phyloP scores from a whole-genome alignment of 345 rosid genomes.

The Sonneratia alba region DNA sequence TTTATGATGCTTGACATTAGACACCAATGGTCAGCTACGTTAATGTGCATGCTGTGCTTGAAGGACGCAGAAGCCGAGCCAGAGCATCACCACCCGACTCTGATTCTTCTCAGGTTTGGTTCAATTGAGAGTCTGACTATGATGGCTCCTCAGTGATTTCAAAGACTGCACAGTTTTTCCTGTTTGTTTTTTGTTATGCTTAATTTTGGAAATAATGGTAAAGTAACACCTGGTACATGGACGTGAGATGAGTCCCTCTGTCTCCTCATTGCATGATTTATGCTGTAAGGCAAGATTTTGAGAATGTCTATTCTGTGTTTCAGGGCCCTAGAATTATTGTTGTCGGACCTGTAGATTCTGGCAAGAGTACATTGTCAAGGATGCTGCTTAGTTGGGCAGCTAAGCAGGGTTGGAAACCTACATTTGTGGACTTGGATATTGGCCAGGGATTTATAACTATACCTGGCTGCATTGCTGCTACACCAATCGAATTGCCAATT shows the following conservation, averaged over 20 bases:
- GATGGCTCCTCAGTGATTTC: background rate
- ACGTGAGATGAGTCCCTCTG: background rate
- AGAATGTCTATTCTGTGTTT: conserved; percentile 6
- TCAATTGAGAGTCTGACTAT: background rate
- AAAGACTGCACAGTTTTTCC: background rate
- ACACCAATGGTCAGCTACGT: conserved; percentile 95
- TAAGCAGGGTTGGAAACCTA: conserved; percentile 83
- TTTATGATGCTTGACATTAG: conserved; percentile 23
- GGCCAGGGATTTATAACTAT: conserved; percentile 87
- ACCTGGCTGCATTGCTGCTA: conserved; percentile 85
- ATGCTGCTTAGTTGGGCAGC: conserved; percentile 99
- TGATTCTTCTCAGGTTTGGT: conserved; percentile 46
- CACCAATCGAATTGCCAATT: conserved; percentile 86
- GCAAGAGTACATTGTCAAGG: conserved; percentile 76
- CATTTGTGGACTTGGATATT: conserved; percentile 79
- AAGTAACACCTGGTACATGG: background rate
- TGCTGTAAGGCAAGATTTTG: conserved; percentile 2
- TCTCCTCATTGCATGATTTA: background rate
- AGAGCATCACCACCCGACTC: conserved; percentile 52
- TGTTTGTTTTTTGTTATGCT: background rate
- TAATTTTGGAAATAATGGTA: background rate
- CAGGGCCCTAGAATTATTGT: conserved; percentile 90
- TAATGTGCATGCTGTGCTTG: conserved; percentile 75
- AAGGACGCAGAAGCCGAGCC: conserved; percentile 57
- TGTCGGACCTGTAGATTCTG: conserved; percentile 89